Evolutionary conservation across 306 rosid genomes (phyloP).

Genomic region (Trifolium subterraneum): DNA sequence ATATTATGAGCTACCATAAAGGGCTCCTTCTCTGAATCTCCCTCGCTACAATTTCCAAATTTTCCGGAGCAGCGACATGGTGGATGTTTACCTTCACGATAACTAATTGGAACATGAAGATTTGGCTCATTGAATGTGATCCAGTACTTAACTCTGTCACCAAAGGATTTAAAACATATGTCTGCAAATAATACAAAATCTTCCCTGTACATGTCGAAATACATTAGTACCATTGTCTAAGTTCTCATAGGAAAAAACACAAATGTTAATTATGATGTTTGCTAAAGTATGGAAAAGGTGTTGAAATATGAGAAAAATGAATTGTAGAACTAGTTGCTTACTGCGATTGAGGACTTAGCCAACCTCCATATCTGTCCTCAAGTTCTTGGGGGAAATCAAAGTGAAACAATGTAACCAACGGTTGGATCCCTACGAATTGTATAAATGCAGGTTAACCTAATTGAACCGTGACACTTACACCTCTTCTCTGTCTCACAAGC

Average conservation of each 20-base stretch:
- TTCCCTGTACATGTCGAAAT: constrained; percentile 48
- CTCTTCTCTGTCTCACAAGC: constrained; percentile 9
- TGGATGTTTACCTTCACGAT: constrained; percentile 26
- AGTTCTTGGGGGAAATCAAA: constrained; percentile 55
- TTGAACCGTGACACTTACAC: neutral
- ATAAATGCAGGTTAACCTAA: neutral
- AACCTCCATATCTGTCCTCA: constrained; percentile 49
- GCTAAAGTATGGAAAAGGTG: neutral
- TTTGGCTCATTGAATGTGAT: constrained; percentile 63
- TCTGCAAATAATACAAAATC: constrained; percentile 49
- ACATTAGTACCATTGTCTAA: neutral
- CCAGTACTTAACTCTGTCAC: constrained; percentile 70
- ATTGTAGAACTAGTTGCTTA: constrained; percentile 13
- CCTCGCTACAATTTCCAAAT: constrained; percentile 63
- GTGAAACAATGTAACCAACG: constrained; percentile 60
- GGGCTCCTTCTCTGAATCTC: constrained; percentile 75
- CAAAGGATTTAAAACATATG: constrained; percentile 58
- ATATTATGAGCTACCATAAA: constrained; percentile 70
- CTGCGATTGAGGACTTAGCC: constrained; percentile 57
- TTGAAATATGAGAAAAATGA: neutral
- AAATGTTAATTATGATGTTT: neutral
- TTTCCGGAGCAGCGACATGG: constrained; percentile 51
- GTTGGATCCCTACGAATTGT: constrained; percentile 50
- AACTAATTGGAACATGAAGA: constrained; percentile 17
- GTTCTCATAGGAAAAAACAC: neutral